Evolutionary conservation across 495 filamentous ascomycete species (phyloP), one percentile per base, ranked within the genome.

Genomic region (Acidomyces sp.): DNA sequence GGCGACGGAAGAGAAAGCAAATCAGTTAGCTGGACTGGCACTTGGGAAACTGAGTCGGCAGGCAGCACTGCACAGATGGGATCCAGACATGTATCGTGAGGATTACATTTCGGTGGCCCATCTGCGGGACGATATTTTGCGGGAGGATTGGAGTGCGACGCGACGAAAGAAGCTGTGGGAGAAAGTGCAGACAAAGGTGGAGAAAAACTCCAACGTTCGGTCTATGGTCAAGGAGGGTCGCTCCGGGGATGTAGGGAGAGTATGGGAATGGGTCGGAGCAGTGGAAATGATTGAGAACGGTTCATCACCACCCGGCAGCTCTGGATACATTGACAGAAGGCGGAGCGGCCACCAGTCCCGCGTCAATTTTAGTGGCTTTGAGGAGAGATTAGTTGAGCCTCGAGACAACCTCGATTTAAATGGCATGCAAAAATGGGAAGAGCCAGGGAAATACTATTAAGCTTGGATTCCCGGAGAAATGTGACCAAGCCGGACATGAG

Each of bases 211-310:
- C 38, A 97, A 97, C 53, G 82, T 97, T 6, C 72, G 90, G 24
- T 80, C 83, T 0, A 76, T 80, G 18, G 80, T 90, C 43, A 69
- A 86, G 16, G 87, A 96, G 62, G 71, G 78, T 29, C 68, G 76
- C 34, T 81, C 71, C 47, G 90, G 90, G 13, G 90, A 99, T 56
- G 74, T 95, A 37, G 77, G 81, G 11, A 71, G 84, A 34, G 78
- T 82, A 13, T 99, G 90, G 90, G 88, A 93, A 57, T 99, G 90
- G 90, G 87, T 94, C 55, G 90, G 90, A 0, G 69, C 75, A 6
- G 62, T 70, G 6, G 36, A 39, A n/a, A 23, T 41, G 42, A 15
- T 51, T 18, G 48, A 46, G 42, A 44, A 43, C 12, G 12, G 21
- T 24, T 19, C 41, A 29, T 19, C 41, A 29, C 26, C 9, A 29